A percentile compares a stretch with the other conserved stretches of the same genome.
Evolutionary conservation across 2,329 filamentous ascomycete genomes (phyloP).

Genomic region (Apiospora phragmitis): DNA sequence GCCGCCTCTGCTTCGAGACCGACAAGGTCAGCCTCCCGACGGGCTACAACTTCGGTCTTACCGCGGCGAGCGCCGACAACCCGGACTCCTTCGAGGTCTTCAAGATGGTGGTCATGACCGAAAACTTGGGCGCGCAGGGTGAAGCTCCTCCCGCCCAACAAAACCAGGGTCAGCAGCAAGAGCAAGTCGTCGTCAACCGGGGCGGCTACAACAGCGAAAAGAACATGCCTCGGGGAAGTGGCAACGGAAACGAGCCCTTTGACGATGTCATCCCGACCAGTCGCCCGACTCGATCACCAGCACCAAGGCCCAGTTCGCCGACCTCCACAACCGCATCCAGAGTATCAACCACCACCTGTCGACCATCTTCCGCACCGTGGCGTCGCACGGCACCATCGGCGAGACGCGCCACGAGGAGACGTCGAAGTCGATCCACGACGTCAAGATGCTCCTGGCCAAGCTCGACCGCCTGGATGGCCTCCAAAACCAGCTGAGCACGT

Average conservation of each 20-base stretch:
- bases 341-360: slow-evolving; percentile 68
- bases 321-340: slow-evolving; percentile 83
- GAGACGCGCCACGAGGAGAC: slow-evolving; percentile 60
- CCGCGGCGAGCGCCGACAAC: slow-evolving; percentile 83
- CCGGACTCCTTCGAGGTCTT: slow-evolving; percentile 95
- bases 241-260: slow-evolving; percentile 32
- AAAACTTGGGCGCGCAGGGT: slow-evolving; percentile 38
- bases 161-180: slow-evolving; percentile 31
- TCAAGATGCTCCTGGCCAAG: slow-evolving; percentile 45
- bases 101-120: slow-evolving; percentile 75
- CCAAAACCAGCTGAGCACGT: slow-evolving; percentile 46
- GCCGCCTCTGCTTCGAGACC: slow-evolving; percentile 79
- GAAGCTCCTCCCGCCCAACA: slow-evolving; percentile 34
- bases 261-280: slow-evolving; percentile 46
- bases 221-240: slow-evolving; percentile 14
- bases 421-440: slow-evolving; percentile 45
- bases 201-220: slow-evolving; percentile 26
- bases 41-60: slow-evolving; percentile 84
- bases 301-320: slow-evolving; percentile 69
- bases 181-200: slow-evolving; percentile 22
- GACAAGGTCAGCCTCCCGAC: slow-evolving; percentile 74
- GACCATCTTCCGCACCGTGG: slow-evolving; percentile 59
- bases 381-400: slow-evolving; percentile 48
- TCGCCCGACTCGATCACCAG: slow-evolving; percentile 48
- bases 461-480: slow-evolving; percentile 46